phyloP scores from a whole-genome alignment of 345 rosid species.

The Melaleuca quinquenervia region DNA sequence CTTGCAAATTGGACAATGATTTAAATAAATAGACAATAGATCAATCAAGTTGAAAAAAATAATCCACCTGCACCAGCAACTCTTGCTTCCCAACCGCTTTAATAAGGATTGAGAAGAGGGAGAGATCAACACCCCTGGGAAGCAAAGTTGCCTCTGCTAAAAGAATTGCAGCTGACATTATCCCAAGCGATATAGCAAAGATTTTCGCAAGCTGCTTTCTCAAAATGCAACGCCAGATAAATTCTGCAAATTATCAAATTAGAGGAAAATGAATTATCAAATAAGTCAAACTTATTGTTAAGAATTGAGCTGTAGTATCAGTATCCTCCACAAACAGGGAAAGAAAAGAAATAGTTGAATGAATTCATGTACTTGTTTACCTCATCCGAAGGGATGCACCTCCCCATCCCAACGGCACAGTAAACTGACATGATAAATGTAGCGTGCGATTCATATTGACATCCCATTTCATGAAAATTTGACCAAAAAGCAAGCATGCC shows the following conservation, averaged over 20 bases:
- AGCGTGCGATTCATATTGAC: neutral
- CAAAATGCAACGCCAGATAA: constrained; percentile 80
- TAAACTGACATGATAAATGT: neutral
- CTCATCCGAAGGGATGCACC: neutral
- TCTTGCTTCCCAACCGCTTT: constrained; percentile 66
- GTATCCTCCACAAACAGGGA: neutral
- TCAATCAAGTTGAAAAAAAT: neutral
- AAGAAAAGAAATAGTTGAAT: neutral
- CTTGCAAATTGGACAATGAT: neutral
- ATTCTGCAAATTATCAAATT: constrained; percentile 37
- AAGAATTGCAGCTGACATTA: constrained; percentile 93
- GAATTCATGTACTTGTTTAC: neutral
- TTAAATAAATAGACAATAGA: neutral
- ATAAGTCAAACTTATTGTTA: neutral
- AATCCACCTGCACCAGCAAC: constrained; percentile 59
- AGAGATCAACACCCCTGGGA: constrained; percentile 65
- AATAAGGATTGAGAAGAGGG: constrained; percentile 87
- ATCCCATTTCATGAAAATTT: neutral
- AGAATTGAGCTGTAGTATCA: neutral
- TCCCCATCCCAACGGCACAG: neutral
- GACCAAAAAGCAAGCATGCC: neutral
- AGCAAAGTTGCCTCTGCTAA: constrained; percentile 95
- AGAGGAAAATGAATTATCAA: neutral
- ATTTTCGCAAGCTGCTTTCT: constrained; percentile 53
- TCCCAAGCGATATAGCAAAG: constrained; percentile 59